Percentiles rank a stretch among this genome's conserved stretches.
These are phyloP conservation scores for Penicillium canescens DNA, from an alignment of 495 filamentous ascomycete species.

Conservation along the genomic window DNA sequence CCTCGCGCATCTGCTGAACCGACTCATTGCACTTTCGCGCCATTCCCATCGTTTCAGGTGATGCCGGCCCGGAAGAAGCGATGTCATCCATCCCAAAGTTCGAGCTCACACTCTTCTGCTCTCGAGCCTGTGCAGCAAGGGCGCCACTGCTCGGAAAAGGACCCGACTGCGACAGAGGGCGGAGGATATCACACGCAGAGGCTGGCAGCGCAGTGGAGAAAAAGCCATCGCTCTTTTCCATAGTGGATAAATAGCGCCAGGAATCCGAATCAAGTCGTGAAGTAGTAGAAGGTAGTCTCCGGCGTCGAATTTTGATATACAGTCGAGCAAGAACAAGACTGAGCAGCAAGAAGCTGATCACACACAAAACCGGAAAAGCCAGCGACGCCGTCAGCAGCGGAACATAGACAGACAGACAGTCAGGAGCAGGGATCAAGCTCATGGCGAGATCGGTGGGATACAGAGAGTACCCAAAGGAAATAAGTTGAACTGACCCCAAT, in stretches of 20 bases:
- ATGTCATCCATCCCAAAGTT: background rate
- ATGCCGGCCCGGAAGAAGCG: background rate
- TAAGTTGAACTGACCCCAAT: conserved; percentile 3
- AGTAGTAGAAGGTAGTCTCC: background rate
- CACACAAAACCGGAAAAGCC: background rate
- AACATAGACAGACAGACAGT: background rate
- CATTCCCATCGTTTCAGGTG: background rate
- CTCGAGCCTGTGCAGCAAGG: conserved; percentile 21
- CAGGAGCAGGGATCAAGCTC: background rate
- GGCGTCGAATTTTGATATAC: background rate
- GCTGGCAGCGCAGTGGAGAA: conserved; percentile 1
- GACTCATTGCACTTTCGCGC: conserved; percentile 27
- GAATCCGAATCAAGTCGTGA: background rate
- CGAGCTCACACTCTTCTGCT: conserved; percentile 11
- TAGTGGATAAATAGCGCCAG: conserved; percentile 8
- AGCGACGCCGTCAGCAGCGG: background rate
- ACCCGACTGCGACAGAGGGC: conserved; percentile 34
- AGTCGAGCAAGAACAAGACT: background rate
- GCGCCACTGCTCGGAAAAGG: conserved; percentile 31
- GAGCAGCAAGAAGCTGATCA: background rate
- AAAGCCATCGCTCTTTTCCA: conserved; percentile 19
- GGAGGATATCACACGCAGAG: conserved; percentile 40
- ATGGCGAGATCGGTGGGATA: background rate
- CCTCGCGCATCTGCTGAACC: conserved; percentile 32
- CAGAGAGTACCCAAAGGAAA: conserved; percentile 1